Evolutionary conservation across 495 filamentous ascomycete genomes (phyloP).

Genomic region (Geopyxis carbonaria): DNA sequence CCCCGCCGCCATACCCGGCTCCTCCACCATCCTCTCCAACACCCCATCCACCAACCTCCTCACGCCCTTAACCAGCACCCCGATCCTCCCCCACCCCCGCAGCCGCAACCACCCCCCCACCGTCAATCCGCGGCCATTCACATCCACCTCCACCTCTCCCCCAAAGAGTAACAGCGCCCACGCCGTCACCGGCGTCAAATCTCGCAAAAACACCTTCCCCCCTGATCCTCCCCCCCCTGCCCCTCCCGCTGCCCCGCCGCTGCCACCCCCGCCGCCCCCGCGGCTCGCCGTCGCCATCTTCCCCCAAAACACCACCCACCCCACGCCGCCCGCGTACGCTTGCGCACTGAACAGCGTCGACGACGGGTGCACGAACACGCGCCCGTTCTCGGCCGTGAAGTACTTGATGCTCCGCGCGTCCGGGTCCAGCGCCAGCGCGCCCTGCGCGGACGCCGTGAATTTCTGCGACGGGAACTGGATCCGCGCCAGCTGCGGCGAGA

Average conservation of each 20-base stretch:
- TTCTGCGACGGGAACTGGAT: slow-evolving; percentile 92
- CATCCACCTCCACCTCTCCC: slow-evolving; percentile 69
- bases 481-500: slow-evolving; percentile 77
- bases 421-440: slow-evolving; percentile 80
- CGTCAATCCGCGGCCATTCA: slow-evolving; percentile 66
- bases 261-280: no score
- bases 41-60: slow-evolving; percentile 73
- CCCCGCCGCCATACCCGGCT: slow-evolving; percentile 33
- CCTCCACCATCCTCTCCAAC: slow-evolving; percentile 59
- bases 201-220: slow-evolving; percentile 17
- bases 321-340: slow-evolving; percentile 45
- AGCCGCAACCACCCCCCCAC: slow-evolving; percentile 88
- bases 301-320: slow-evolving; percentile 69
- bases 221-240: no score
- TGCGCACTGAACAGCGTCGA: slow-evolving; percentile 74
- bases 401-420: slow-evolving; percentile 85
- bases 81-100: slow-evolving; percentile 86
- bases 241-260: no score
- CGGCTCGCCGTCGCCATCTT: slow-evolving; percentile 84
- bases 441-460: slow-evolving; percentile 65
- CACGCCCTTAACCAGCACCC: slow-evolving; percentile 69
- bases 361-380: slow-evolving; percentile 82
- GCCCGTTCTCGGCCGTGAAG: slow-evolving; percentile 67
- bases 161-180: slow-evolving; percentile 85
- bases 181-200: slow-evolving; percentile 51